Evolutionary conservation across 2,329 filamentous ascomycete genomes (phyloP).

Genomic region (Colletotrichum eleusines): DNA sequence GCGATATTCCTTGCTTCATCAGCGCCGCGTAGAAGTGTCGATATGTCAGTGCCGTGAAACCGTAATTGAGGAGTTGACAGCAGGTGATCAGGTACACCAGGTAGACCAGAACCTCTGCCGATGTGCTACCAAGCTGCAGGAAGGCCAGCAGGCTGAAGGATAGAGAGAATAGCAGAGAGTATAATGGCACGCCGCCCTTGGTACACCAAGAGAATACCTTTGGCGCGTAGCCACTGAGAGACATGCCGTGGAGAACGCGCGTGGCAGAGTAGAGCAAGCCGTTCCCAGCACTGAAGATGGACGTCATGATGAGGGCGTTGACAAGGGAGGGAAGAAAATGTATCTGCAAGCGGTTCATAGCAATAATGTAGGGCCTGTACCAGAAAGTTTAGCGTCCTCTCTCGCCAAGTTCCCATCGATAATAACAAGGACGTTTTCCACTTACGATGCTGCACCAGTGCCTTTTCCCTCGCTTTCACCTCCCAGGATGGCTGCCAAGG

Average conservation of each 20-base stretch:
- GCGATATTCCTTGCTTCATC: slow-evolving; percentile 59
- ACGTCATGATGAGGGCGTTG: slow-evolving; percentile 68
- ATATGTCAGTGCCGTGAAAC: slow-evolving; percentile 66
- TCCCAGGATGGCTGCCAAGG: slow-evolving; percentile 6
- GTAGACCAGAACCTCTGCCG: slow-evolving; percentile 64
- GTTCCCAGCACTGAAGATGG: slow-evolving; percentile 67
- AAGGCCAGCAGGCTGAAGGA: slow-evolving; percentile 65
- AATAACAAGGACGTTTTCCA: background rate
- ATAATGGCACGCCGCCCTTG: slow-evolving; percentile 70
- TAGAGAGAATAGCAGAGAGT: slow-evolving; percentile 66
- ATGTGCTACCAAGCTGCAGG: slow-evolving; percentile 62
- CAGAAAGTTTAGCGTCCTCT: background rate
- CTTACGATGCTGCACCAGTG: slow-evolving; percentile 64
- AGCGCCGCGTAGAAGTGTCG: slow-evolving; percentile 67
- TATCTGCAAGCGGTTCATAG: slow-evolving; percentile 67
- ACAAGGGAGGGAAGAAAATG: slow-evolving; percentile 67
- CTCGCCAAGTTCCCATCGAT: background rate
- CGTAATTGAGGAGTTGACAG: slow-evolving; percentile 62
- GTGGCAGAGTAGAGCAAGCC: slow-evolving; percentile 69
- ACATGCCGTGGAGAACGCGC: slow-evolving; percentile 67
- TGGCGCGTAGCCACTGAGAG: slow-evolving; percentile 65
- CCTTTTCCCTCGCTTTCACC: slow-evolving; percentile 49
- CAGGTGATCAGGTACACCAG: slow-evolving; percentile 61
- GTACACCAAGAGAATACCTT: slow-evolving; percentile 66
- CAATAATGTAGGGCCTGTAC: slow-evolving; percentile 67